These are phyloP conservation scores for Jacaranda mimosifolia DNA, from an alignment of 257 asterid genomes.

Conservation along the genomic window DNA sequence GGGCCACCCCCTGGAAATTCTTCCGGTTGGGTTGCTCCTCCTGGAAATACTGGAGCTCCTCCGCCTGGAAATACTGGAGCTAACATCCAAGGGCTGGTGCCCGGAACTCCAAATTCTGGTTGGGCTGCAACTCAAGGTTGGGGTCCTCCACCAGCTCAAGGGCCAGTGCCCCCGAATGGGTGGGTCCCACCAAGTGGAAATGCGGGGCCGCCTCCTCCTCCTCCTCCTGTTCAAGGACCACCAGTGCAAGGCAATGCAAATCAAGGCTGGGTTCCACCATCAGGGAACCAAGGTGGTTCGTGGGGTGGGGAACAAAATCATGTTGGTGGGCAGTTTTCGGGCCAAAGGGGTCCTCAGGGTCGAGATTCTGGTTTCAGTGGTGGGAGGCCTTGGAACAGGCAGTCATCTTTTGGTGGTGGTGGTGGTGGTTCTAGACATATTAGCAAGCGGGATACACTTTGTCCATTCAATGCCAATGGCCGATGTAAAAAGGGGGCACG, in stretches of 20 bases:
- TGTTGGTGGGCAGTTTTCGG: conserved; percentile 59
- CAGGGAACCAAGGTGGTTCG: conserved; percentile 58
- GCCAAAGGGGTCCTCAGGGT: conserved; percentile 56
- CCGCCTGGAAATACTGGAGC: conserved; percentile 54
- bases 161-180: conserved; percentile 47
- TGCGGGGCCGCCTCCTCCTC: conserved; percentile 48
- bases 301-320: conserved; percentile 65
- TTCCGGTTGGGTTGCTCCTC: conserved; percentile 66
- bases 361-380: conserved; percentile 55
- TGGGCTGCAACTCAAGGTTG: conserved; percentile 66
- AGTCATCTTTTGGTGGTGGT: conserved; percentile 56
- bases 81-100: conserved; percentile 51
- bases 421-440: conserved; percentile 52
- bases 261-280: conserved; percentile 65
- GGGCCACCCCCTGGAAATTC: conserved; percentile 53
- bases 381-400: conserved; percentile 78
- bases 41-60: conserved; percentile 51
- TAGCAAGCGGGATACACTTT: conserved; percentile 46
- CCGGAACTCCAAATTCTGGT: conserved; percentile 49
- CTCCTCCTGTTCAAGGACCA: conserved; percentile 58
- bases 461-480: conserved; percentile 73
- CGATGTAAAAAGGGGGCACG: conserved; percentile 78
- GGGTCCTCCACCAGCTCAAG: conserved; percentile 57
- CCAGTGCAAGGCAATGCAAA: conserved; percentile 49
- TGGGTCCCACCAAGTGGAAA: conserved; percentile 65